Conservation (phyloP, 106 monocot genomes). For the Allium cepa region DNA sequence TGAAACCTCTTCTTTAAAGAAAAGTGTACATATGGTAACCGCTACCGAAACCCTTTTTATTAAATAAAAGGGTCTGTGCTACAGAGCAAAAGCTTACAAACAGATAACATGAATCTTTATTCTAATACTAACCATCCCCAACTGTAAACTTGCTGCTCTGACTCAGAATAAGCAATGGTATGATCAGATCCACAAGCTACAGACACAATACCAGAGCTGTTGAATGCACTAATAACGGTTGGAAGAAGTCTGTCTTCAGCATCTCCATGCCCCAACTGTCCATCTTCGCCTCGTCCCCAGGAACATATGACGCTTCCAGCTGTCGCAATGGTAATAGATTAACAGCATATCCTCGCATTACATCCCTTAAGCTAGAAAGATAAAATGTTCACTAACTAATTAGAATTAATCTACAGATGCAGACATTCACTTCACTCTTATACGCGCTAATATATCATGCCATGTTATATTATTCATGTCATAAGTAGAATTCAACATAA, state of each 20-base stretch:
- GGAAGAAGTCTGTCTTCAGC: slow-evolving; percentile 73
- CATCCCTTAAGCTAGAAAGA: too few relatives aligned
- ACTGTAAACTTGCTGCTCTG: slow-evolving; percentile 59
- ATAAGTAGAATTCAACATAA: too few relatives aligned
- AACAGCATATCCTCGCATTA: background rate
- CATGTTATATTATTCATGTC: too few relatives aligned
- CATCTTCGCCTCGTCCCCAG: slow-evolving; percentile 95
- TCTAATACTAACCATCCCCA: slow-evolving; percentile 65
- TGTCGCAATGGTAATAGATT: slow-evolving; percentile 2
- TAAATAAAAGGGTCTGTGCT: too few relatives aligned
- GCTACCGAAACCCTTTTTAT: too few relatives aligned
- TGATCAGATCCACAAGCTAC: slow-evolving; percentile 88
- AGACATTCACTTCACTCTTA: too few relatives aligned
- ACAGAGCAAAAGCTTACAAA: too few relatives aligned
- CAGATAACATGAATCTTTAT: background rate
- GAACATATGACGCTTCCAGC: slow-evolving; percentile 70
- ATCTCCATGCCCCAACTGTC: slow-evolving; percentile 89
- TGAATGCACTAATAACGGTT: slow-evolving; percentile 46
- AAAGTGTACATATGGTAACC: too few relatives aligned
- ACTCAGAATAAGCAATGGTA: slow-evolving; percentile 78
- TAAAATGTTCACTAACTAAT: too few relatives aligned
- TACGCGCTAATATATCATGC: too few relatives aligned
- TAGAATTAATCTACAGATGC: too few relatives aligned
- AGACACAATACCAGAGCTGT: slow-evolving; percentile 45
- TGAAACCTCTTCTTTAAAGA: too few relatives aligned